These are phyloP conservation scores for Solidago caesia DNA, from an alignment of 129 eudicot species.

Conservation along the genomic window DNA sequence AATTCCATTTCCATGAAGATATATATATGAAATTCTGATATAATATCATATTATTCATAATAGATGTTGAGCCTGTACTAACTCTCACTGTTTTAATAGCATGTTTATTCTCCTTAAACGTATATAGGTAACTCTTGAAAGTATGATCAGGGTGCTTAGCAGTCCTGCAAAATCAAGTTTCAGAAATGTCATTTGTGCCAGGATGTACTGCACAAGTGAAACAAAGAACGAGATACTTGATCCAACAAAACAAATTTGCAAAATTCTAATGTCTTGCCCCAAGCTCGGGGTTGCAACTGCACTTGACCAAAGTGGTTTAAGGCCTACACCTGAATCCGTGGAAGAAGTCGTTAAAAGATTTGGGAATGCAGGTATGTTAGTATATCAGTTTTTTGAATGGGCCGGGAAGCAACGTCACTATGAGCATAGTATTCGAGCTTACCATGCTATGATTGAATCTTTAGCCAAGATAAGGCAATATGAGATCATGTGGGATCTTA, in stretches of 20 bases:
- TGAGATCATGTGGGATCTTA: conserved; percentile 94
- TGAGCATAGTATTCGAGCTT: conserved; percentile 66
- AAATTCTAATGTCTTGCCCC: conserved; percentile 79
- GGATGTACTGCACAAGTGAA: conserved; percentile 58
- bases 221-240: conserved; percentile 39
- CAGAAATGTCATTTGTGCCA: conserved; percentile 23
- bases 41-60: background rate
- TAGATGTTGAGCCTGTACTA: background rate
- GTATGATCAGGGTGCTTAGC: conserved; percentile 36
- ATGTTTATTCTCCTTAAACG: conserved; percentile 5
- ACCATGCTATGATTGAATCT: conserved; percentile 84
- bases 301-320: conserved; percentile 78
- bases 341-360: conserved; percentile 74
- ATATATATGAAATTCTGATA: background rate
- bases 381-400: conserved; percentile 84
- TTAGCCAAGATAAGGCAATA: conserved; percentile 91
- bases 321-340: conserved; percentile 65
- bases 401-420: conserved; percentile 86
- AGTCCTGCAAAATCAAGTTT: conserved; percentile 22
- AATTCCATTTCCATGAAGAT: background rate
- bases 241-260: conserved; percentile 49
- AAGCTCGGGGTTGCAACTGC: conserved; percentile 70
- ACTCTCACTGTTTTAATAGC: background rate
- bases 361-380: conserved; percentile 82
- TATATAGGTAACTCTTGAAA: conserved; percentile 25